Conservation (phyloP, 768 basidiomycete species). For the Leucocoprinus leucothites region DNA sequence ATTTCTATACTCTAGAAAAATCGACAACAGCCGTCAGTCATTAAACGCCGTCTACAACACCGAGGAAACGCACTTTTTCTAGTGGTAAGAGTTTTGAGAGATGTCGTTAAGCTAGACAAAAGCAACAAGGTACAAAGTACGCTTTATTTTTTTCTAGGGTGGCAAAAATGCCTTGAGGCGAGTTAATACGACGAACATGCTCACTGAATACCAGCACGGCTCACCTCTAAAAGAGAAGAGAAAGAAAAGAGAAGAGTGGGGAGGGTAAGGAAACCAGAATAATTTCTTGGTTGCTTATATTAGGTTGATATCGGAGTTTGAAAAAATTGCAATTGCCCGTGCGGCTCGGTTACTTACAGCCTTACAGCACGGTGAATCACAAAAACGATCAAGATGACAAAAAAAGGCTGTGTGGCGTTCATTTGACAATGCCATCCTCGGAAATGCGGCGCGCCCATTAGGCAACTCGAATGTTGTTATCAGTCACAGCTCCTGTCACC, state of each 20-base stretch:
- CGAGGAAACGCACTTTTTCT: conserved; percentile 37
- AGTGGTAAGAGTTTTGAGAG: conserved; percentile 30
- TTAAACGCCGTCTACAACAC: not conserved
- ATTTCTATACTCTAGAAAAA: conserved; percentile 44
- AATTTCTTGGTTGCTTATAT: conserved; percentile 27
- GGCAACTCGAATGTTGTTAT: not conserved
- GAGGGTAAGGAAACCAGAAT: conserved; percentile 31
- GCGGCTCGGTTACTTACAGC: conserved; percentile 12
- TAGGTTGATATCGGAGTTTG: conserved; percentile 33
- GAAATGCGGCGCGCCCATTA: not conserved
- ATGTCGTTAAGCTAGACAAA: conserved; percentile 43
- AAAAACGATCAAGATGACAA: conserved; percentile 3
- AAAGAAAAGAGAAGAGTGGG: conserved; percentile 30
- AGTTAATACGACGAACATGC: conserved; percentile 2
- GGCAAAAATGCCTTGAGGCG: conserved; percentile 34
- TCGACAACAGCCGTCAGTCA: not conserved
- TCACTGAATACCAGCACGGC: conserved; percentile 5
- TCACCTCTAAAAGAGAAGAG: conserved; percentile 39
- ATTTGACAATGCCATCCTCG: not conserved
- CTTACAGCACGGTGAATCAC: conserved; percentile 5
- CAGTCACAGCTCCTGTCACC: conserved; percentile 4
- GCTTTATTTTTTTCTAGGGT: conserved; percentile 52
- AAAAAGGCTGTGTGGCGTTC: not conserved
- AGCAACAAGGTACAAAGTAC: conserved; percentile 59
- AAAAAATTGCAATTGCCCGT: conserved; percentile 31